Percentiles rank a stretch among this genome's conserved stretches.
Evolutionary conservation across 306 rosid species (phyloP).

Genomic region (Casuarina equisetifolia): DNA sequence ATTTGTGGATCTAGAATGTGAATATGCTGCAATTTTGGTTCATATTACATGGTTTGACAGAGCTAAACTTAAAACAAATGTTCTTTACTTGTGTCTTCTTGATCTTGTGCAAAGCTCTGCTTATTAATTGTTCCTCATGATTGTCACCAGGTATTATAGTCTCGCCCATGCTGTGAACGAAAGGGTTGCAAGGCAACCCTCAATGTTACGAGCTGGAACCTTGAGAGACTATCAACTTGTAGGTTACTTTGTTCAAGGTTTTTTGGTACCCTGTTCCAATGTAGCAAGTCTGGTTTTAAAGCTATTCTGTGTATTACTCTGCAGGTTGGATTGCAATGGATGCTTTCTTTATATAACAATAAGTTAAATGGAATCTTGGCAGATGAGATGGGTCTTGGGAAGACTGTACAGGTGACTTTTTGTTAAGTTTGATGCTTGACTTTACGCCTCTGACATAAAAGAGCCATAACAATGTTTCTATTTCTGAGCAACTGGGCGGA

Average conservation of each 20-base stretch:
- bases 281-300: constrained; percentile 17
- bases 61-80: not conserved
- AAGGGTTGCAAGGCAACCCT: constrained; percentile 81
- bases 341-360: constrained; percentile 98
- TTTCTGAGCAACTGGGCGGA: constrained; percentile 1
- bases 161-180: constrained; percentile 99
- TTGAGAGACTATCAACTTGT: constrained; percentile 98
- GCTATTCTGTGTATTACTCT: constrained; percentile 23
- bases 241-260: constrained; percentile 40
- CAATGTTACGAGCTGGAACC: constrained; percentile 89
- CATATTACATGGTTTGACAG: not conserved
- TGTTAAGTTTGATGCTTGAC: constrained; percentile 11
- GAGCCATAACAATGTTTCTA: constrained; percentile 13
- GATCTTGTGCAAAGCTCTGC: constrained; percentile 3
- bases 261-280: constrained; percentile 2
- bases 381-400: constrained; percentile 99
- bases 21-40: not conserved
- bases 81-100: constrained; percentile 18
- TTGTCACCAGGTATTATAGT: constrained; percentile 73
- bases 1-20: not conserved
- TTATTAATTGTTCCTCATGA: not conserved
- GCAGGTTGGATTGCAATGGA: constrained; percentile 99
- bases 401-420: constrained; percentile 87
- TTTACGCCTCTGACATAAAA: constrained; percentile 12
- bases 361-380: constrained; percentile 96